phyloP scores from a whole-genome alignment of 306 rosid genomes.

The Vigna radiata region DNA sequence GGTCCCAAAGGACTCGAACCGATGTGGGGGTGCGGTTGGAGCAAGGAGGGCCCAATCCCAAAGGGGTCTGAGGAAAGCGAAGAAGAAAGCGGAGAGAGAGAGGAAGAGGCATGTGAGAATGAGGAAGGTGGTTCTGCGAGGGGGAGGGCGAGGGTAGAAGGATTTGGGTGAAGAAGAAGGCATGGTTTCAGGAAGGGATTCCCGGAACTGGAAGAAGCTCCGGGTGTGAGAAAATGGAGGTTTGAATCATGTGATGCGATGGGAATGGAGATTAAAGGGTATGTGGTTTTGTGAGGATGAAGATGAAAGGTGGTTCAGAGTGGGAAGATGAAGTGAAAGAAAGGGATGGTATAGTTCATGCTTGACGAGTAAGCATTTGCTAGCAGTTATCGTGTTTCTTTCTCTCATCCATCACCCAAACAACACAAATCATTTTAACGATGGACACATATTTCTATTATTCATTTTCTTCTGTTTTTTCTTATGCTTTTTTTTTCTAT shows the following conservation, averaged over 20 bases:
- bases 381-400: background rate
- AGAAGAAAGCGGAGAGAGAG: constrained; percentile 57
- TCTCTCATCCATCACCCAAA: background rate
- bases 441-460: too few species aligned
- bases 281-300: background rate
- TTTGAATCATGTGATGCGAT: constrained; percentile 12
- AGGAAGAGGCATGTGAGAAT: constrained; percentile 53
- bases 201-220: constrained; percentile 33
- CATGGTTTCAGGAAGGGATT: background rate
- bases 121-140: constrained; percentile 61
- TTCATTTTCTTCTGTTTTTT: too few species aligned
- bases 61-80: constrained; percentile 52
- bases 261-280: background rate
- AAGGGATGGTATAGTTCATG: background rate
- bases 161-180: constrained; percentile 40
- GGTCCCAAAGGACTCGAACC: constrained; percentile 81
- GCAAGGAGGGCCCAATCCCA: constrained; percentile 34
- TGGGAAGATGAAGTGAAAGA: background rate
- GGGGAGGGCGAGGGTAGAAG: constrained; percentile 52
- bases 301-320: background rate
- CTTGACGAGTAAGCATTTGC: background rate
- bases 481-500: too few species aligned
- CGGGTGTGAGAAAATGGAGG: background rate
- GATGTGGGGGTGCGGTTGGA: constrained; percentile 53
- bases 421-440: too few species aligned